Percentiles rank a stretch among this genome's conserved stretches.
phyloP scores from a whole-genome alignment of 257 asterid genomes.

The Cruciata laevipes region DNA sequence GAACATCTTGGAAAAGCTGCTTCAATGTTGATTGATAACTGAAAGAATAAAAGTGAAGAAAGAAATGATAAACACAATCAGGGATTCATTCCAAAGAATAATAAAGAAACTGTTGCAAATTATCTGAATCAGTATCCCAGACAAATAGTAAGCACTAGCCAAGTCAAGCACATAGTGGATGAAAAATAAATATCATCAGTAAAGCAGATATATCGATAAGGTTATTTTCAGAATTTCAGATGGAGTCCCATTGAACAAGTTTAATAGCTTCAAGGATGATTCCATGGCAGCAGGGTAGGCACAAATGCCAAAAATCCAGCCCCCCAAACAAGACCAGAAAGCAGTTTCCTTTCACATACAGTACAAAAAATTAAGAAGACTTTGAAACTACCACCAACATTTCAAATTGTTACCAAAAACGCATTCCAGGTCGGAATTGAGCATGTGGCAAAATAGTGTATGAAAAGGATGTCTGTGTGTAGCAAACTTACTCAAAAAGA shows the following conservation, averaged over 20 bases:
- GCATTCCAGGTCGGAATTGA: not conserved
- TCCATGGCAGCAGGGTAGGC: not conserved
- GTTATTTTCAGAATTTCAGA: not conserved
- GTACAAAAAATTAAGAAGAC: not conserved
- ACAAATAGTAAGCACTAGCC: not conserved
- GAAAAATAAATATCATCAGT: not conserved
- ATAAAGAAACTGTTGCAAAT: not conserved
- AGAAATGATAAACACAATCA: not conserved
- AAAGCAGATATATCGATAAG: not conserved
- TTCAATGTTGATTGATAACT: constrained; percentile 94
- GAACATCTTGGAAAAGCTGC: constrained; percentile 91
- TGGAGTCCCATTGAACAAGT: not conserved
- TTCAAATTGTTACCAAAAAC: not conserved
- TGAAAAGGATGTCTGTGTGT: not conserved
- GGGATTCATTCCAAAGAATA: not conserved
- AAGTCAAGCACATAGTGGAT: not conserved
- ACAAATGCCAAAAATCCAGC: not conserved
- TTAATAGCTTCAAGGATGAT: not conserved
- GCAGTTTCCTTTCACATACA: not conserved
- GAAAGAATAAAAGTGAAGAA: constrained; percentile 12
- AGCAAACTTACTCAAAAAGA: constrained; percentile 81
- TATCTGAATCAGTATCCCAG: not conserved
- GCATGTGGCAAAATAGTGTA: not conserved
- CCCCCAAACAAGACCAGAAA: not conserved
- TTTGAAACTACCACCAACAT: not conserved